phyloP scores from a whole-genome alignment of 2,329 filamentous ascomycete species.

The Cryphonectria radicalis region DNA sequence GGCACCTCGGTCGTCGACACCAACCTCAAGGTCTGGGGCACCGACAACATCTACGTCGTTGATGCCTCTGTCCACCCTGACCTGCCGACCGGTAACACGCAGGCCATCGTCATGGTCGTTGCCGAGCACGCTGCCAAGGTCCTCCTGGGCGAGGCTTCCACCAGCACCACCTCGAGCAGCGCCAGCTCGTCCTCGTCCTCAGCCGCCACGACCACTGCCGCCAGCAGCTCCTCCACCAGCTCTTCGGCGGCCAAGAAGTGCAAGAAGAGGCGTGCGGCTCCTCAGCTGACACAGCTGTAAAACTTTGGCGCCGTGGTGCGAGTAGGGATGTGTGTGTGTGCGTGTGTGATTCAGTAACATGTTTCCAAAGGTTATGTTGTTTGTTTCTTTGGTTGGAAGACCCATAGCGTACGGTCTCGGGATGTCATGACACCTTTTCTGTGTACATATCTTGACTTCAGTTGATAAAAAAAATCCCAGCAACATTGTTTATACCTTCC shows the following conservation, averaged over 20 bases:
- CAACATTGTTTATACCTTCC: not conserved
- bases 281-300: constrained; percentile 10
- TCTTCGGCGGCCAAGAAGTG: constrained; percentile 16
- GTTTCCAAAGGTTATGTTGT: not conserved
- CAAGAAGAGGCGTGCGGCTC: constrained; percentile 25
- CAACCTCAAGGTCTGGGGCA: constrained; percentile 58
- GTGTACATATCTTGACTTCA: constrained; percentile 26
- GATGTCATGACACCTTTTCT: constrained; percentile 24
- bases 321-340: too few relatives aligned
- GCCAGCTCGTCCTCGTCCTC: constrained; percentile 7
- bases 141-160: constrained; percentile 28
- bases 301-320: too few relatives aligned
- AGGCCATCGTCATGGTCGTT: constrained; percentile 45
- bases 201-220: constrained; percentile 6
- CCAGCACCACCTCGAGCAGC: constrained; percentile 19
- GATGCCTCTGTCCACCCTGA: constrained; percentile 68
- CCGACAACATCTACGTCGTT: constrained; percentile 65
- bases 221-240: constrained; percentile 1
- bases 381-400: constrained; percentile 8
- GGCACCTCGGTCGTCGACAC: constrained; percentile 40
- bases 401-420: constrained; percentile 21
- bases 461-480: constrained; percentile 12
- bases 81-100: constrained; percentile 65
- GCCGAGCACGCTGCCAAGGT: constrained; percentile 43
- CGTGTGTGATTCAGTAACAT: not conserved